These are phyloP conservation scores for Aureobasidium mangrovei DNA, from an alignment of 2,329 filamentous ascomycete genomes.

Conservation along the genomic window DNA sequence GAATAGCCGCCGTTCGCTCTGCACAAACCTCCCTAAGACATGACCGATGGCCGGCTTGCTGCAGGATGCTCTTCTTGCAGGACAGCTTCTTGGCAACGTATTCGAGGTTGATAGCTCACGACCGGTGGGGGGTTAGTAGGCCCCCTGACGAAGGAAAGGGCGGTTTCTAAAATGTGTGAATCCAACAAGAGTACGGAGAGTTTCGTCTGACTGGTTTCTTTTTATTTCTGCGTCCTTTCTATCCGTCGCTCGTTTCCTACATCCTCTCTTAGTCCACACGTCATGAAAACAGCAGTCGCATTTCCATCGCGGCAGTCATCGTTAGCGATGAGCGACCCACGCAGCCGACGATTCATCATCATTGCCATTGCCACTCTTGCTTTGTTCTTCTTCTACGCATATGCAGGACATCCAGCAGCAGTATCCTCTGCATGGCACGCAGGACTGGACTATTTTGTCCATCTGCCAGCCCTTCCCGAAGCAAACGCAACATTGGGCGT, in stretches of 20 bases:
- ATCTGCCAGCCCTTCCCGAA: slow-evolving; percentile 8
- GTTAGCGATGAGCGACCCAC: not conserved
- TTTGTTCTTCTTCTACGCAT: not conserved
- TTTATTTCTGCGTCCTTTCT: not conserved
- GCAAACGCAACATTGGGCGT: slow-evolving; percentile 18
- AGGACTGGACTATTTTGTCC: slow-evolving; percentile 4
- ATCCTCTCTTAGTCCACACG: slow-evolving; percentile 1
- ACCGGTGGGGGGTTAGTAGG: too few relatives aligned
- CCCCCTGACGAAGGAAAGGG: too few relatives aligned
- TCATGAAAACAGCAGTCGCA: slow-evolving; percentile 2
- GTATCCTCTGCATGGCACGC: slow-evolving; percentile 2
- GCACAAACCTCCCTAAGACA: too few relatives aligned
- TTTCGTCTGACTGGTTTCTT: too few relatives aligned
- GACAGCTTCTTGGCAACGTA: too few relatives aligned
- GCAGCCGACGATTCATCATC: not conserved
- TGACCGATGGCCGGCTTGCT: too few relatives aligned
- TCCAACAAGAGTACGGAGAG: too few relatives aligned
- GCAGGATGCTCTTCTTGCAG: too few relatives aligned
- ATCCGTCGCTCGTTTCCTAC: not conserved
- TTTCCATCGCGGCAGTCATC: not conserved
- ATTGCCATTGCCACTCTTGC: not conserved
- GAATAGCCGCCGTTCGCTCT: too few relatives aligned
- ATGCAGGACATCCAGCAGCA: not conserved
- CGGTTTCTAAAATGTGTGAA: too few relatives aligned
- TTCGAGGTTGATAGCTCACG: too few relatives aligned